Evolutionary conservation across 108 stramenopile species (phyloP).

Genomic region (Pseudonitzschia pungens): DNA sequence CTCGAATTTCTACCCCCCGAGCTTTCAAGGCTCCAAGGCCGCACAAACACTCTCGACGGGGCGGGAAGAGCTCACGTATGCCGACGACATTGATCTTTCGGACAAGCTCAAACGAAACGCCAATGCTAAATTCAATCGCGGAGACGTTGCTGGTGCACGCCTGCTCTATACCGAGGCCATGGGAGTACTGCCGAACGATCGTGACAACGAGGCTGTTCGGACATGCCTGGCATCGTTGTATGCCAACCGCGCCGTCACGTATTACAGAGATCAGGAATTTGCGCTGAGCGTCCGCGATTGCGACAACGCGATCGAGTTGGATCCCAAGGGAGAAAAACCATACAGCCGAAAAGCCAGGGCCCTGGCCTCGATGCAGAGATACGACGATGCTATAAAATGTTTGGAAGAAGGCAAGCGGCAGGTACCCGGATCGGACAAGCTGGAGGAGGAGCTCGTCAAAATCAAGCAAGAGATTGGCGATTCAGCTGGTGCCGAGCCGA

Average conservation of each 20-base stretch:
- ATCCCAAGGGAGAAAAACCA: constrained; percentile 48
- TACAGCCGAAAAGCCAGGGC: constrained; percentile 50
- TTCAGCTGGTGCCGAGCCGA: neutral
- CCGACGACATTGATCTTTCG: constrained; percentile 37
- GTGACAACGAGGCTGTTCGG: constrained; percentile 24
- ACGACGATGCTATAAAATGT: constrained; percentile 34
- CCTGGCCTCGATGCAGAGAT: constrained; percentile 29
- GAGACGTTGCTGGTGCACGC: constrained; percentile 36
- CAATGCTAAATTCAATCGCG: constrained; percentile 44
- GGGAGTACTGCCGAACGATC: constrained; percentile 28
- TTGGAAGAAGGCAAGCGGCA: constrained; percentile 26
- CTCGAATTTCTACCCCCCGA: constrained; percentile 27
- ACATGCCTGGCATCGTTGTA: constrained; percentile 39
- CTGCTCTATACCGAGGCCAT: constrained; percentile 38
- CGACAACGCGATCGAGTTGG: constrained; percentile 44
- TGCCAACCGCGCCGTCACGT: constrained; percentile 55
- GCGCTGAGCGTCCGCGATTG: constrained; percentile 48
- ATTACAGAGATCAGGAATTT: constrained; percentile 48
- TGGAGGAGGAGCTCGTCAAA: constrained; percentile 34
- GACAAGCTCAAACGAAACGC: constrained; percentile 45
- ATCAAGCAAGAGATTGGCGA: constrained; percentile 13
- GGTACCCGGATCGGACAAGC: constrained; percentile 18
- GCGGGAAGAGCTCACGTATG: constrained; percentile 13
- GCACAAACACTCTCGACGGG: constrained; percentile 3
- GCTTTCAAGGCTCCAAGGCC: neutral